phyloP scores from a whole-genome alignment of 768 basidiomycete species.

The Amanita muscaria region DNA sequence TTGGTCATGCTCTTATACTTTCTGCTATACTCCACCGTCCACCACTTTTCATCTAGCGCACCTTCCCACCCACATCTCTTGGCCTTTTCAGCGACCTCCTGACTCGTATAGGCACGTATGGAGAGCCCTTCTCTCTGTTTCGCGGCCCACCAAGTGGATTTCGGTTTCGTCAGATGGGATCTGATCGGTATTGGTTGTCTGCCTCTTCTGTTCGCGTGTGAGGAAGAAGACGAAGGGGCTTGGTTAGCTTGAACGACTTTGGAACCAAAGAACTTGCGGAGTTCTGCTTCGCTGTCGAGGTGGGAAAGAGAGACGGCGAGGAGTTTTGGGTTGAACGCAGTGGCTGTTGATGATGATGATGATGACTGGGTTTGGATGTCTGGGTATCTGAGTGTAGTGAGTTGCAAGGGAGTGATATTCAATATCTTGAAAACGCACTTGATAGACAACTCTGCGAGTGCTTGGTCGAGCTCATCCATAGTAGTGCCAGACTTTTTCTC shows the following conservation, averaged over 20 bases:
- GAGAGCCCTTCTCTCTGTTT: conserved; percentile 66
- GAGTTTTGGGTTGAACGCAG: conserved; percentile 39
- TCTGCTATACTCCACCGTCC: conserved; percentile 82
- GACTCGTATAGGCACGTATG: conserved; percentile 44
- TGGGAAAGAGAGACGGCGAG: conserved; percentile 73
- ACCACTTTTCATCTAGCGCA: conserved; percentile 62
- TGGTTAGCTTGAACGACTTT: conserved; percentile 71
- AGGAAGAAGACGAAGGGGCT: conserved; percentile 26
- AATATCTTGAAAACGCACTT: conserved; percentile 40
- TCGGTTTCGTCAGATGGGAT: conserved; percentile 72
- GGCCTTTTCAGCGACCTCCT: conserved; percentile 42
- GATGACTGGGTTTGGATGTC: conserved; percentile 47
- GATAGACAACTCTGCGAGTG: conserved; percentile 73
- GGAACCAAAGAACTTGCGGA: conserved; percentile 90
- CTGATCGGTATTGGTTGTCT: too few species aligned
- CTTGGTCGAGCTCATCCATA: conserved; percentile 78
- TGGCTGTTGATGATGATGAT: conserved; percentile 19
- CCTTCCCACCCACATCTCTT: conserved; percentile 25
- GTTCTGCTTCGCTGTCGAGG: conserved; percentile 84
- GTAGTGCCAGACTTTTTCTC: conserved; percentile 58
- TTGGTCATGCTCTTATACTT: conserved; percentile 75
- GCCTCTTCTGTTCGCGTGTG: too few species aligned
- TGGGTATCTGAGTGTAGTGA: conserved; percentile 16
- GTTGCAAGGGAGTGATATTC: not conserved
- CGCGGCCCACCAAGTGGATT: conserved; percentile 66